Percentiles rank a stretch among this genome's conserved stretches.
phyloP scores from a whole-genome alignment of 768 basidiomycete species.

The Boletellus ananas region DNA sequence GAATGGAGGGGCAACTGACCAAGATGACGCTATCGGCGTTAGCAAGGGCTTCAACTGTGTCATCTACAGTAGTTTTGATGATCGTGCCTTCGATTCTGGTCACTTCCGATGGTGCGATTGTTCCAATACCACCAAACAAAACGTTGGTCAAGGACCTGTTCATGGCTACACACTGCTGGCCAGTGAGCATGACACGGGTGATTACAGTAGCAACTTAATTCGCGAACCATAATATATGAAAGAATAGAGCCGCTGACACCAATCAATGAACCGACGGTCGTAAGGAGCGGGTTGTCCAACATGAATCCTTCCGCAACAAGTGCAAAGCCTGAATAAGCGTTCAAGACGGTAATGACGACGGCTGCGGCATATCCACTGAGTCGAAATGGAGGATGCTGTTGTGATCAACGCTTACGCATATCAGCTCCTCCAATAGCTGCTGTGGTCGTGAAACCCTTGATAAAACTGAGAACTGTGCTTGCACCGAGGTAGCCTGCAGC shows the following conservation, averaged over 20 bases:
- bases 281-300: slow-evolving; percentile 81
- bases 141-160: slow-evolving; percentile 84
- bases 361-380: slow-evolving; percentile 40
- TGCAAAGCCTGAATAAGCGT: slow-evolving; percentile 89
- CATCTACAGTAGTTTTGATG: slow-evolving; percentile 74
- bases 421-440: slow-evolving; percentile 92
- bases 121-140: slow-evolving; percentile 79
- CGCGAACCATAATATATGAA: slow-evolving; percentile 84
- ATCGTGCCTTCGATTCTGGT: slow-evolving; percentile 83
- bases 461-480: slow-evolving; percentile 74
- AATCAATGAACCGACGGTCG: slow-evolving; percentile 81
- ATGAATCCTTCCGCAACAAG: slow-evolving; percentile 92
- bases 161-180: slow-evolving; percentile 80
- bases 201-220: background rate
- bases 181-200: slow-evolving; percentile 4
- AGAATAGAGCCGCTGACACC: slow-evolving; percentile 89
- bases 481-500: slow-evolving; percentile 76
- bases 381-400: background rate
- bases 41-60: slow-evolving; percentile 70
- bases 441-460: slow-evolving; percentile 83
- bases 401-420: slow-evolving; percentile 63
- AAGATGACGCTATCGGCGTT: slow-evolving; percentile 85
- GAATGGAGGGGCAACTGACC: slow-evolving; percentile 32
- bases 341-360: slow-evolving; percentile 86
- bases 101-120: slow-evolving; percentile 49